These are phyloP conservation scores for Taphrina sp. DNA, from an alignment of 1,139 yeast genomes.

Conservation along the genomic window DNA sequence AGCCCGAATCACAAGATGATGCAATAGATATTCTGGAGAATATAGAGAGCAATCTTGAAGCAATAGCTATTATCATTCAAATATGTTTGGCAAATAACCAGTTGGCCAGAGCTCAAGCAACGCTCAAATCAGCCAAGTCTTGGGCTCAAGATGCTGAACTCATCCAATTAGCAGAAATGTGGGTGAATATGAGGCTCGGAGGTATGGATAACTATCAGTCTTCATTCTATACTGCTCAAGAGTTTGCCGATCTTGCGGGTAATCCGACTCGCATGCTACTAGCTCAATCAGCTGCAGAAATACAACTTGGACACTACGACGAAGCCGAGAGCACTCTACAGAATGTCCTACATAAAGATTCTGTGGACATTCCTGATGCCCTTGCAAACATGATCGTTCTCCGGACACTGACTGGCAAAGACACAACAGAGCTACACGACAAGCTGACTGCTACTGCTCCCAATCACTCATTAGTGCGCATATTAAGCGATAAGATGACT, in stretches of 20 bases:
- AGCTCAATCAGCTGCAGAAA: slow-evolving; percentile 51
- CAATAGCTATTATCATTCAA: slow-evolving; percentile 45
- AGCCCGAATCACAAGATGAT: slow-evolving; percentile 42
- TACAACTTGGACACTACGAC: slow-evolving; percentile 51
- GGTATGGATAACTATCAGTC: slow-evolving; percentile 61
- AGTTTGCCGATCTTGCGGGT: slow-evolving; percentile 52
- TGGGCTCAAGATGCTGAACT: slow-evolving; percentile 68
- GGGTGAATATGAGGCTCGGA: slow-evolving; percentile 55
- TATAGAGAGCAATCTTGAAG: slow-evolving; percentile 42
- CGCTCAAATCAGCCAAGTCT: slow-evolving; percentile 45
- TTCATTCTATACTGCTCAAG: slow-evolving; percentile 71
- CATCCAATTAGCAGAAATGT: slow-evolving; percentile 66
- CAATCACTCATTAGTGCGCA: slow-evolving; percentile 55
- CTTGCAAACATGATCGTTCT: slow-evolving; percentile 59
- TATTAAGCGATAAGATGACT: slow-evolving; percentile 53
- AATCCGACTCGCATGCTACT: slow-evolving; percentile 51
- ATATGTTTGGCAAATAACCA: slow-evolving; percentile 44
- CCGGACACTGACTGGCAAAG: slow-evolving; percentile 51
- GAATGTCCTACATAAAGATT: slow-evolving; percentile 49
- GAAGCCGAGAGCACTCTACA: slow-evolving; percentile 51
- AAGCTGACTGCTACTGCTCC: slow-evolving; percentile 50
- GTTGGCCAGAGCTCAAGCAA: slow-evolving; percentile 44
- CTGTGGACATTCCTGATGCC: slow-evolving; percentile 52
- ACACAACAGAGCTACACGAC: slow-evolving; percentile 36
- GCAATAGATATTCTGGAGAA: slow-evolving; percentile 44